phyloP scores from a whole-genome alignment of 2,329 filamentous ascomycete species.

The Sphaerulina vaccinii region DNA sequence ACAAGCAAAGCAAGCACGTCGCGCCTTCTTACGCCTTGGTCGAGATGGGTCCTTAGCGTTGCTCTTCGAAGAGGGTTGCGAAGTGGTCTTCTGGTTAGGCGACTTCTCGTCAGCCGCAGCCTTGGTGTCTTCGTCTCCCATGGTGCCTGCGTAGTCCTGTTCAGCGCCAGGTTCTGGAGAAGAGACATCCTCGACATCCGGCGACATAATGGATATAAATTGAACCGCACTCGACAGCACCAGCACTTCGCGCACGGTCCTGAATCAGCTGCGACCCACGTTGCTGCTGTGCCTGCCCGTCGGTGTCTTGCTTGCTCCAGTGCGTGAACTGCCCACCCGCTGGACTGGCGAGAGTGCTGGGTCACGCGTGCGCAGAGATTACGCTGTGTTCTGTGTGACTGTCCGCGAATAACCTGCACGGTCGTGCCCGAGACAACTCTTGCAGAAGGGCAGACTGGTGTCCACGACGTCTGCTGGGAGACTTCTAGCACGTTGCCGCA shows the following conservation, averaged over 20 bases:
- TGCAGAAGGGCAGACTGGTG: background rate
- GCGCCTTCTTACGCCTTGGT: conserved; percentile 90
- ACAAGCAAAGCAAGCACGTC: conserved; percentile 92
- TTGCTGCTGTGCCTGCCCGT: conserved; percentile 29
- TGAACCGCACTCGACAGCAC: conserved; percentile 12
- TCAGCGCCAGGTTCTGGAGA: conserved; percentile 49
- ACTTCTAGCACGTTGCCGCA: background rate
- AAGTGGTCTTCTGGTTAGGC: conserved; percentile 29
- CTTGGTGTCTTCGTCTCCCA: conserved; percentile 44
- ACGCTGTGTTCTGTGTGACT: conserved; percentile 8
- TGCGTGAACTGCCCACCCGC: background rate
- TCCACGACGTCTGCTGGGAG: background rate
- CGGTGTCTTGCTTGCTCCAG: conserved; percentile 8
- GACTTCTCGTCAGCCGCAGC: conserved; percentile 40
- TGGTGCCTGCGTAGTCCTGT: conserved; percentile 40
- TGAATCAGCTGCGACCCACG: conserved; percentile 40
- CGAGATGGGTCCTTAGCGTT: conserved; percentile 83
- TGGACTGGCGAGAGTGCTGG: conserved; percentile 4
- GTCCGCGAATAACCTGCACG: conserved; percentile 13
- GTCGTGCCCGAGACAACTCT: conserved; percentile 9
- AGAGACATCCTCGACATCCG: conserved; percentile 49
- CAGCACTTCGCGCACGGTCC: conserved; percentile 39
- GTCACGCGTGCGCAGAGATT: conserved; percentile 15
- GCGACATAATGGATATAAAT: conserved; percentile 49
- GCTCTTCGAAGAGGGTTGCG: conserved; percentile 36